phyloP scores from a whole-genome alignment of 2,329 filamentous ascomycete species.

The Colletotrichum cereale region DNA sequence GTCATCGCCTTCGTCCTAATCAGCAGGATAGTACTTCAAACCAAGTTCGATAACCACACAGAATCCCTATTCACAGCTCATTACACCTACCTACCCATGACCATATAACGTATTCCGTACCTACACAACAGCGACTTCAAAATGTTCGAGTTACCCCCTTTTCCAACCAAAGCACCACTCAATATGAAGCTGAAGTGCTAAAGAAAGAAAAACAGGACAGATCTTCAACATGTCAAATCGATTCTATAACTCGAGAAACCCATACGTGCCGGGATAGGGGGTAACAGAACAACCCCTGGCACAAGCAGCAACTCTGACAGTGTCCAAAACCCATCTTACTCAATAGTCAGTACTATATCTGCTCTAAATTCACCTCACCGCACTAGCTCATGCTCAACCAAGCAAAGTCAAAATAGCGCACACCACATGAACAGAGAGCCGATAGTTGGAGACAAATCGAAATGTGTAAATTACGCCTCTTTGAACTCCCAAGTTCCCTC shows the following conservation, averaged over 20 bases:
- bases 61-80: too few relatives aligned
- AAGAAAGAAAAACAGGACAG: too few relatives aligned
- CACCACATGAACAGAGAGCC: background rate
- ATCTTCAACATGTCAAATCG: background rate
- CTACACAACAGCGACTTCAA: background rate
- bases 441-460: constrained; percentile 22
- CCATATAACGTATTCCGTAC: too few relatives aligned
- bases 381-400: too few relatives aligned
- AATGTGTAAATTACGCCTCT: constrained; percentile 40
- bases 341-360: too few relatives aligned
- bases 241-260: background rate
- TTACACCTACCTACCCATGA: background rate
- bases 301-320: background rate
- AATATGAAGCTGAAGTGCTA: background rate
- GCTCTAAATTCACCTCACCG: background rate
- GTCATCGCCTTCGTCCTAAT: background rate
- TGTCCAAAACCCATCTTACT: too few relatives aligned
- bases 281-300: background rate
- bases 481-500: constrained; percentile 40
- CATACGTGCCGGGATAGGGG: background rate
- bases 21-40: background rate
- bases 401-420: background rate
- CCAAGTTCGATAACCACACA: background rate
- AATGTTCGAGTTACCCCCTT: background rate
- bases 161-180: background rate